Conservation (phyloP, 2,329 filamentous ascomycete genomes). For the Ophioceras dolichostomum region DNA sequence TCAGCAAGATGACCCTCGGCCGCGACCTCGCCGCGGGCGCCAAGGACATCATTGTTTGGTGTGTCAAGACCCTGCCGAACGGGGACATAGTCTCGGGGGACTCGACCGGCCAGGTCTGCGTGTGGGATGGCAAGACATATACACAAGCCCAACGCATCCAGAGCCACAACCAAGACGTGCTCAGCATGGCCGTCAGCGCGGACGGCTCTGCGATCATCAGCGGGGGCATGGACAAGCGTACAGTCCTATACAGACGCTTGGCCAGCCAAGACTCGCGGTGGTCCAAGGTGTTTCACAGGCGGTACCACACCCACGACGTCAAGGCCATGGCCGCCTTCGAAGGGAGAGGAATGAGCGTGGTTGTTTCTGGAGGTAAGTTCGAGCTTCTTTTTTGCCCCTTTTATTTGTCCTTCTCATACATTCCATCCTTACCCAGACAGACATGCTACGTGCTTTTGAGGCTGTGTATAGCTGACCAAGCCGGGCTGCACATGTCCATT, state of each 20-base stretch:
- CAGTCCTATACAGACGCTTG: constrained; percentile 66
- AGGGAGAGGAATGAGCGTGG: constrained; percentile 66
- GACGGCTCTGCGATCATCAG: constrained; percentile 78
- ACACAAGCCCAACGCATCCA: constrained; percentile 77
- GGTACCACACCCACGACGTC: constrained; percentile 88
- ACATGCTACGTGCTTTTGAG: too few relatives aligned
- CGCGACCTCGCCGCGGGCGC: constrained; percentile 63
- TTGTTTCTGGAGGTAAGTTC: constrained; percentile 75
- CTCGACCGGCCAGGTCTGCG: constrained; percentile 82
- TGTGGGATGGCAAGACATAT: constrained; percentile 91
- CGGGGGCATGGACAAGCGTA: constrained; percentile 82
- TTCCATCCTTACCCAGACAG: too few relatives aligned
- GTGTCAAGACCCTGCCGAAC: constrained; percentile 74
- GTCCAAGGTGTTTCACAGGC: constrained; percentile 73
- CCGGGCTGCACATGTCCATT: too few relatives aligned
- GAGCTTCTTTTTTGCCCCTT: not conserved
- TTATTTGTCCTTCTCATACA: not conserved
- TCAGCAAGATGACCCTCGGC: constrained; percentile 78
- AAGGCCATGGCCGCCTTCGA: constrained; percentile 91
- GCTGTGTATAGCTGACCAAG: too few relatives aligned
- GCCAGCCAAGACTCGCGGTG: constrained; percentile 53
- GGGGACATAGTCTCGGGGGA: constrained; percentile 92
- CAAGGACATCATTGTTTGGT: constrained; percentile 85
- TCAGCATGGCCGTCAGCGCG: constrained; percentile 71
- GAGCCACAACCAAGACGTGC: constrained; percentile 77